A percentile compares a stretch with the other conserved stretches of the same genome.
Conservation (phyloP, 2,329 filamentous ascomycete species). For the Talaromyces islandicus region DNA sequence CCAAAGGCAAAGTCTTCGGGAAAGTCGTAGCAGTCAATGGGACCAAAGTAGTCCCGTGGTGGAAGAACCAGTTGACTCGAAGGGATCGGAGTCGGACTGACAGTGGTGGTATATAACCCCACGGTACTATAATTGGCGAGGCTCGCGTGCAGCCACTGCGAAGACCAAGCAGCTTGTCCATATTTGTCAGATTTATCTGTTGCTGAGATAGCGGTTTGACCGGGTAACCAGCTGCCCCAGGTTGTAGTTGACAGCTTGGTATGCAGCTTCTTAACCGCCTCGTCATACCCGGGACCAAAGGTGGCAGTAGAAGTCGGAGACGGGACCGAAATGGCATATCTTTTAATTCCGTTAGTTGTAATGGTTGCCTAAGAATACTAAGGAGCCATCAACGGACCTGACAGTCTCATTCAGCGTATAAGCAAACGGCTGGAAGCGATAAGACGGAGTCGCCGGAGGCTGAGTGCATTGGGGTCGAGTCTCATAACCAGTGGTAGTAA, state of each 20-base stretch:
- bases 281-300: conserved; percentile 22
- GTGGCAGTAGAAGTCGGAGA: conserved; percentile 23
- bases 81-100: conserved; percentile 50
- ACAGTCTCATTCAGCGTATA: conserved; percentile 25
- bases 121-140: conserved; percentile 28
- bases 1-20: conserved; percentile 39
- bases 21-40: conserved; percentile 28
- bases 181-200: conserved; percentile 25
- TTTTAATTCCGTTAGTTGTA: conserved; percentile 4
- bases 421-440: conserved; percentile 21
- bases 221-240: conserved; percentile 31
- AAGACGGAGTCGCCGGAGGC: conserved; percentile 14
- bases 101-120: conserved; percentile 47
- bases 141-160: conserved; percentile 25
- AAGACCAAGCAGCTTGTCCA: conserved; percentile 32
- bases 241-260: conserved; percentile 21
- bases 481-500: conserved; percentile 20
- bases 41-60: conserved; percentile 46
- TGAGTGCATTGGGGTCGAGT: conserved; percentile 21
- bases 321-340: conserved; percentile 27
- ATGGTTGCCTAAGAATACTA: neutral
- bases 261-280: conserved; percentile 19
- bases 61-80: conserved; percentile 52
- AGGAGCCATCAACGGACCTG: conserved; percentile 9
- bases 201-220: conserved; percentile 19